Conservation (phyloP, 192 early-diverging fungal genomes). For the Mortierella claussenii region DNA sequence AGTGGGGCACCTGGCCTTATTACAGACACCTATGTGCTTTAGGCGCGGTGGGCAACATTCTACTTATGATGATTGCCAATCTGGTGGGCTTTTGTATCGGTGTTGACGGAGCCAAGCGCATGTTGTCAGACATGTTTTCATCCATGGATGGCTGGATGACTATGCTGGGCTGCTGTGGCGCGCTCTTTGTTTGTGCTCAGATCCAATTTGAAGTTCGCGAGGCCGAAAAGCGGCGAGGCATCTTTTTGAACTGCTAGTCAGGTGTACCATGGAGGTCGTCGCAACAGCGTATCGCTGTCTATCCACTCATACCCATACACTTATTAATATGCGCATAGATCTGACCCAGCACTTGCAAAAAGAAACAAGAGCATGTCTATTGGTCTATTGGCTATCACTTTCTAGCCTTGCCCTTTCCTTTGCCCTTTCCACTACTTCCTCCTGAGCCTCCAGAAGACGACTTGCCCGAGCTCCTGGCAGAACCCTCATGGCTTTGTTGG, state of each 20-base stretch:
- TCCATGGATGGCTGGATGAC: conserved; percentile 46
- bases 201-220: conserved; percentile 87
- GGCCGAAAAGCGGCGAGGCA: conserved; percentile 69
- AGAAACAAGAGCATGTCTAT: no score
- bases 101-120: conserved; percentile 82
- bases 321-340: no score
- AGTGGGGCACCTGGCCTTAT: conserved; percentile 67
- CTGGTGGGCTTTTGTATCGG: conserved; percentile 94
- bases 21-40: conserved; percentile 82
- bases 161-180: conserved; percentile 56
- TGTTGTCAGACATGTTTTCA: conserved; percentile 71
- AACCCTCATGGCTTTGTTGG: conserved; percentile 1
- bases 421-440: conserved; percentile 22
- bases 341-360: no score
- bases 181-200: conserved; percentile 74
- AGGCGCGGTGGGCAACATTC: conserved; percentile 87
- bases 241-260: conserved; percentile 51
- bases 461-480: conserved; percentile 1
- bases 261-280: no score
- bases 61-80: conserved; percentile 95
- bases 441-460: not conserved
- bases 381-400: no score
- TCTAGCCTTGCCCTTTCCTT: conserved; percentile 55
- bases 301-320: no score
- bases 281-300: no score